phyloP scores from a whole-genome alignment of 805 yeast species.

The Kazachstania africana region DNA sequence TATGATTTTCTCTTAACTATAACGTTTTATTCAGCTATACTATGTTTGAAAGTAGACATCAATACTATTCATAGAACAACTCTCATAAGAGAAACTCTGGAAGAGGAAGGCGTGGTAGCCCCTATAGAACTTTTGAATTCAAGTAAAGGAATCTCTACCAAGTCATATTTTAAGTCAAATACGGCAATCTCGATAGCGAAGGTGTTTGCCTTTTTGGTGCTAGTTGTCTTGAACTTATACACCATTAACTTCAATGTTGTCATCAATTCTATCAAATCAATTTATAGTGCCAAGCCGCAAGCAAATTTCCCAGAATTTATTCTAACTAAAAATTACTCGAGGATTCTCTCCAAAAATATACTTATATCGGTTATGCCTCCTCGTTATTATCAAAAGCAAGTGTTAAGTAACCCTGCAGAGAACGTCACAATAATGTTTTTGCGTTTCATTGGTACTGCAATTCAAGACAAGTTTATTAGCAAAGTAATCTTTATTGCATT shows the following conservation, averaged over 20 bases:
- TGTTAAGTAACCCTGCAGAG: constrained; percentile 1
- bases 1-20: constrained; percentile 63
- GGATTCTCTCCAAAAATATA: constrained; percentile 32
- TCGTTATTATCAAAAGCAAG: constrained; percentile 42
- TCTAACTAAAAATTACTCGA: constrained; percentile 8
- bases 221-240: constrained; percentile 52
- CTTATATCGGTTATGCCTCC: constrained; percentile 49
- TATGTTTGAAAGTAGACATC: constrained; percentile 82
- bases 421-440: constrained; percentile 29
- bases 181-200: constrained; percentile 43
- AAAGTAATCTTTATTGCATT: constrained; percentile 65
- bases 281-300: constrained; percentile 1
- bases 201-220: constrained; percentile 43
- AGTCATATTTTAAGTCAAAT: constrained; percentile 21
- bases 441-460: constrained; percentile 49
- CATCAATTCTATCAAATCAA: constrained; percentile 1
- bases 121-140: too few relatives aligned
- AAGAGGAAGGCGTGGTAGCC: constrained; percentile 63
- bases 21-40: constrained; percentile 73
- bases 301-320: constrained; percentile 30
- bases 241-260: constrained; percentile 64
- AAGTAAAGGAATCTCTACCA: background rate
- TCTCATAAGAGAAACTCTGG: constrained; percentile 62
- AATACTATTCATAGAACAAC: constrained; percentile 73
- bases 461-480: constrained; percentile 70